Percentiles rank a stretch among this genome's conserved stretches.
Evolutionary conservation across 2,329 filamentous ascomycete species (phyloP).

Genomic region (Alternaria consortialis): DNA sequence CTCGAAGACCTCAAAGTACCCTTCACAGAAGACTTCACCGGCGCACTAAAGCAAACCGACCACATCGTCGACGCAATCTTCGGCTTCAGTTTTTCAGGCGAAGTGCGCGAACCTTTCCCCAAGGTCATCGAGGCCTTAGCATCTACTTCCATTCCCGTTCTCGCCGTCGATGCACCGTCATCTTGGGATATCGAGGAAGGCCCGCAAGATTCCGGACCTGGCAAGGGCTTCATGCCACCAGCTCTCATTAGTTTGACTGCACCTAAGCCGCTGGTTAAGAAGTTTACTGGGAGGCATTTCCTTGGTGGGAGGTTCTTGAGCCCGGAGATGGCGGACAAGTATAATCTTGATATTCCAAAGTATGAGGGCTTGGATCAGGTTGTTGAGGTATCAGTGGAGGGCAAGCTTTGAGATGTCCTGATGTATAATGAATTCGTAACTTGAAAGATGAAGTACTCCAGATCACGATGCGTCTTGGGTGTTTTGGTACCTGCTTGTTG

Average conservation of each 20-base stretch:
- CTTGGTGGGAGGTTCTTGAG: conserved; percentile 90
- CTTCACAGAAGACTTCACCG: conserved; percentile 81
- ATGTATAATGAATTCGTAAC: background rate
- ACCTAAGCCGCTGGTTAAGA: conserved; percentile 86
- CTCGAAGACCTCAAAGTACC: conserved; percentile 82
- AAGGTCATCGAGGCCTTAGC: conserved; percentile 80
- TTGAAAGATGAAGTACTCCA: background rate
- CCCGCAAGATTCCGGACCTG: conserved; percentile 78
- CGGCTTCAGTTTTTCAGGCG: conserved; percentile 91
- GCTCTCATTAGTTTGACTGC: conserved; percentile 89
- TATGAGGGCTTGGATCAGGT: conserved; percentile 91
- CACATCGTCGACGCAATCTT: conserved; percentile 94
- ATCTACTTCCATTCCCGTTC: conserved; percentile 76
- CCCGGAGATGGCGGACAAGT: conserved; percentile 80
- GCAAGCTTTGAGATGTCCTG: conserved; percentile 22
- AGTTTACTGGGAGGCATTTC: conserved; percentile 89
- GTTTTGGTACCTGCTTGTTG: conserved; percentile 19
- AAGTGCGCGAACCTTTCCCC: conserved; percentile 91
- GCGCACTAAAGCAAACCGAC: conserved; percentile 73
- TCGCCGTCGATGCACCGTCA: conserved; percentile 90
- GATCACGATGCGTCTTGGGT: background rate
- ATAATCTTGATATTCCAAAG: conserved; percentile 80
- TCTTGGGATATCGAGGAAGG: conserved; percentile 93
- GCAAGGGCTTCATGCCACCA: conserved; percentile 80
- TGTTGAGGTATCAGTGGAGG: conserved; percentile 70